Base-by-base conservation (phyloP, 192 early-diverging fungal genomes). In the Backusella psychrophila region DNA sequence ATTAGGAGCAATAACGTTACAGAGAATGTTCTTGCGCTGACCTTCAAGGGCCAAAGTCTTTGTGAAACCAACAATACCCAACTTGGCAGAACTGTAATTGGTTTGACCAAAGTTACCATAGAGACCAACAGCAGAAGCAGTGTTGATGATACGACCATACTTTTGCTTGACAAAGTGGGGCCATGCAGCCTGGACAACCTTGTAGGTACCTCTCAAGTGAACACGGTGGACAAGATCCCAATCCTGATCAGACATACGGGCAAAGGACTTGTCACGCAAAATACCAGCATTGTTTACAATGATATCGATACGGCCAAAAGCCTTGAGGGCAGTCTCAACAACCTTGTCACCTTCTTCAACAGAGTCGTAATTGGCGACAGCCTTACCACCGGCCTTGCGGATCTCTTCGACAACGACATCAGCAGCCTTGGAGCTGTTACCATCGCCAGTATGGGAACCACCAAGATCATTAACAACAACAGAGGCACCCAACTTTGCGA, bases 211-310 rank as follows among this genome's bases (percentile, higher is more conserved):
- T 71, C 94, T 87, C 71, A 99, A 85, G 80, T 98, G 97, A 69
- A 97, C 94, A 38, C 86, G 85, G 75, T 96, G 92, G 17, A 98
- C 94, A 59, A 96, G 80, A 84, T 98, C 96, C 97, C 97, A 99
- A 82, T 99, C 97, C 35, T 86, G 83, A 83, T 95, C 95, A 29
- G 96, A 93, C 81, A 97, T 95, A 52, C 94, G 86, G 66, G 85
- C 87, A 83, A 99, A 98, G 6, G 96, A 96, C 82, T 94, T 96
- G 86, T 99, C 97, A 75, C 97, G 91, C 70, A 99, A 87, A 69
- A 99, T 98, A 75, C 97, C 97, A 23, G 97, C 97, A 78, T 99
- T 99, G 90, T 99, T 99, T 78, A 99, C 89, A 29, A 99, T 75
- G 73, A 99, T 84, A 74, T 94, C 93, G 69, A 94, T 76, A 11